These are phyloP conservation scores for Aspergillus brunneoviolaceus DNA, from an alignment of 2,329 filamentous ascomycete genomes.

Conservation along the genomic window DNA sequence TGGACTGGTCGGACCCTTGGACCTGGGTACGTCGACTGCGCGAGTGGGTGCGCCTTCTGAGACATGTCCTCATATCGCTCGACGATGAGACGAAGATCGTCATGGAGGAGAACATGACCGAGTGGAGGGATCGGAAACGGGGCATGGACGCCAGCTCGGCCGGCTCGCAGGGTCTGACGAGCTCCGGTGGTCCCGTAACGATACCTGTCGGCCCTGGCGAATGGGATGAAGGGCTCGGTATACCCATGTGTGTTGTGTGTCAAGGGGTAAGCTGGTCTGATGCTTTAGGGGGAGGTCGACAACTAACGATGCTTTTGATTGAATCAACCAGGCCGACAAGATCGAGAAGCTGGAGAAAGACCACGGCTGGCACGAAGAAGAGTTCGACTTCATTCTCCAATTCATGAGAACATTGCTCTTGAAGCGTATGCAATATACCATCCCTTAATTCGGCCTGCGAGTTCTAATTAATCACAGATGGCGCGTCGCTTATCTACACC, in stretches of 20 bases:
- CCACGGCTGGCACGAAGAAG: conserved; percentile 89
- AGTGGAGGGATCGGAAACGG: conserved; percentile 74
- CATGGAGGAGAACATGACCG: conserved; percentile 81
- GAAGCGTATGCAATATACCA: conserved; percentile 61
- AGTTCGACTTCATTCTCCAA: conserved; percentile 94
- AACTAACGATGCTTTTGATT: conserved; percentile 20
- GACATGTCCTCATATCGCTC: conserved; percentile 71
- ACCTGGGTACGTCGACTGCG: conserved; percentile 84
- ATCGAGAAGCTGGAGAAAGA: conserved; percentile 89
- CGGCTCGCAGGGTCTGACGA: conserved; percentile 54
- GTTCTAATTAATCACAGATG: conserved; percentile 55
- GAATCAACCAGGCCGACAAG: conserved; percentile 65
- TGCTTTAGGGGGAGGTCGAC: background rate
- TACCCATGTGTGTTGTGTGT: conserved; percentile 91
- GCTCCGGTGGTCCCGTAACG: conserved; percentile 64
- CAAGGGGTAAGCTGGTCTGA: conserved; percentile 67
- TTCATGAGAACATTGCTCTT: conserved; percentile 86
- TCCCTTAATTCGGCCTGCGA: background rate
- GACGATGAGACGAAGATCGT: conserved; percentile 74
- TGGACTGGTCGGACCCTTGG: conserved; percentile 95
- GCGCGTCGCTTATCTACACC: conserved; percentile 81
- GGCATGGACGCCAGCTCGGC: conserved; percentile 59
- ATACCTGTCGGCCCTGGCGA: conserved; percentile 83
- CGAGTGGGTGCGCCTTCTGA: conserved; percentile 83
- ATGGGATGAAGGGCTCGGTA: conserved; percentile 84